Evolutionary conservation across 2,329 filamentous ascomycete species (phyloP).

Genomic region (Coniochaeta pulveracea): DNA sequence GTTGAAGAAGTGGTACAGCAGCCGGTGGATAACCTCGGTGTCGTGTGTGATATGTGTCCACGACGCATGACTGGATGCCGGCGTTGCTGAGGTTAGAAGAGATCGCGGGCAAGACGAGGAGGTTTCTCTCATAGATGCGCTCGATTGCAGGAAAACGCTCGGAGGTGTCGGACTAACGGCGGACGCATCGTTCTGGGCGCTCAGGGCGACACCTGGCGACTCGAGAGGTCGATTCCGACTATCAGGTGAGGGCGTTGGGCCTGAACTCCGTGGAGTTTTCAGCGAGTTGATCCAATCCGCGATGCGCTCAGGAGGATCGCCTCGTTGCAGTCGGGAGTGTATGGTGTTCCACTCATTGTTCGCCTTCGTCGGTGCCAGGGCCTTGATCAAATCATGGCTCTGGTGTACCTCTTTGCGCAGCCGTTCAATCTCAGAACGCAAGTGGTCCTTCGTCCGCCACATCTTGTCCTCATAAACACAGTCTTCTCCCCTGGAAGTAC

Average conservation of each 20-base stretch:
- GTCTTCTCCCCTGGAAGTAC: constrained; percentile 13
- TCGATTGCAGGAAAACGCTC: too few relatives aligned
- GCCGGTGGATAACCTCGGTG: constrained; percentile 8
- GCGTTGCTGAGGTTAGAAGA: neutral
- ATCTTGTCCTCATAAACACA: constrained; percentile 16
- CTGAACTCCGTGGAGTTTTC: neutral
- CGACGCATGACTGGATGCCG: neutral
- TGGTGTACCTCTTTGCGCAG: constrained; percentile 13
- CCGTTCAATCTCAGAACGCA: constrained; percentile 14
- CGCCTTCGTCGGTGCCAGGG: constrained; percentile 9
- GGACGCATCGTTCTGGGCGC: neutral
- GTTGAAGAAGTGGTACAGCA: constrained; percentile 10
- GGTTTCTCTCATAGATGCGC: too few relatives aligned
- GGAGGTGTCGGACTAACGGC: neutral
- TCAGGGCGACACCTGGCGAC: neutral
- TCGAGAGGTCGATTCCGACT: neutral
- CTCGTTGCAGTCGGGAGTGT: constrained; percentile 9
- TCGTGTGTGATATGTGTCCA: constrained; percentile 13
- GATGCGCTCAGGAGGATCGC: constrained; percentile 12
- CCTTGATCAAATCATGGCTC: constrained; percentile 12
- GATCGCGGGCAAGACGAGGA: neutral
- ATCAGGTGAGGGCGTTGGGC: neutral
- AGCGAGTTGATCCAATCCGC: constrained; percentile 12
- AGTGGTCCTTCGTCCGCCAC: constrained; percentile 15
- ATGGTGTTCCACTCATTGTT: constrained; percentile 10